Evolutionary conservation across 2,329 filamentous ascomycete genomes (phyloP), one percentile per base, ranked within the genome.

Genomic region (Hysterium pulicare): DNA sequence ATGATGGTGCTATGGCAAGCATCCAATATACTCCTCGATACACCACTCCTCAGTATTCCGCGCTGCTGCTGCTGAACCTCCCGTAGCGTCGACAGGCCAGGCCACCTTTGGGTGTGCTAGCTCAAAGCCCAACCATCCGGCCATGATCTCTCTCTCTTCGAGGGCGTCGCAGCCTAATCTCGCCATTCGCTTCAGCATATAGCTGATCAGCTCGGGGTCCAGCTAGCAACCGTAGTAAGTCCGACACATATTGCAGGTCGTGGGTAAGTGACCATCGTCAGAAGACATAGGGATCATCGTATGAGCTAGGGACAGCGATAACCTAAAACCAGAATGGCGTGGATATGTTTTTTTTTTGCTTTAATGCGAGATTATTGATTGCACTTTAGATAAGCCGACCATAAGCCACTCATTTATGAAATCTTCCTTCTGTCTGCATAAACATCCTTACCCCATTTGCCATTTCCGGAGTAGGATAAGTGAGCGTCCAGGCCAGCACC

Each of bases 1-100:
- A 10, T 5, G 9, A 30, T 15, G 3, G 20, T 39, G 37, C 37
- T 19, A 26, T 31, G 17, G 16, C 23, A 39, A 39, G 37, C 37
- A 39, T 39, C 37, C 16, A 26, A 16, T 23, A 34, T 19, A 6
- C 21, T 23, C n/a, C 35, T 38, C 19, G 10, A 38, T 21, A 38
- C 35, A 24, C 35, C 28, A 16, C 13, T 31, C 13, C 19, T n/a
- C 20, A 38, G 20, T 24, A 38, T 38, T 24, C 16, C 19, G n/a
- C n/a, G n/a, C 35, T 38, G 20, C 35, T 26, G 19, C 35, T 38
- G 11, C 35, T 38, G 28, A 23, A 23, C 20, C 5, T 38, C 35
- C 21, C 9, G 28, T n/a, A 38, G 19, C 22, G 35, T 15, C 24
- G 15, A 17, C 35, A 24, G 19, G 28, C 28, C 28, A 31, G 13